Conservation (phyloP, 2,329 filamentous ascomycete species). For the Penicillium aurantiogriseum region DNA sequence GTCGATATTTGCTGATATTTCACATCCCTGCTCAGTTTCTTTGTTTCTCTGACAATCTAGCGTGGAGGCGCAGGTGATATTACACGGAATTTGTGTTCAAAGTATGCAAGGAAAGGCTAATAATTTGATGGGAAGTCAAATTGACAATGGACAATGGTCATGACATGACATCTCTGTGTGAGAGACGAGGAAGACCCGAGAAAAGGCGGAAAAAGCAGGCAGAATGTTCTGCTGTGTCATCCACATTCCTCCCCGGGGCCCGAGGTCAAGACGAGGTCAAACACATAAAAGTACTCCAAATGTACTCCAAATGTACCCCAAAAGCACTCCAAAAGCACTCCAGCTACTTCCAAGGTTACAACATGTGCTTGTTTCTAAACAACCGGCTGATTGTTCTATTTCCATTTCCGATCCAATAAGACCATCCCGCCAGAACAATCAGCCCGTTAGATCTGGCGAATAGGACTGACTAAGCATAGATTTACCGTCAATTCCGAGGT, state of each 20-base stretch:
- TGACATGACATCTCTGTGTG: background rate
- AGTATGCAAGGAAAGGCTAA: background rate
- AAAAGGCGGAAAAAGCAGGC: background rate
- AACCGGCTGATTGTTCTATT: background rate
- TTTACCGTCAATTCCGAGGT: background rate
- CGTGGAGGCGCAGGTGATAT: constrained; percentile 1
- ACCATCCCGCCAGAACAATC: constrained; percentile 3
- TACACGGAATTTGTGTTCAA: background rate
- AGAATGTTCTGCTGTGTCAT: background rate
- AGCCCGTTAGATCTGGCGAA: constrained; percentile 10
- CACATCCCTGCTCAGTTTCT: constrained; percentile 1
- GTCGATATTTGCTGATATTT: constrained; percentile 9
- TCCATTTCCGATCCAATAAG: constrained; percentile 4
- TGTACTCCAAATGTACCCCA: no score
- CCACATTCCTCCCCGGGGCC: background rate
- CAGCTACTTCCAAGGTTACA: no score
- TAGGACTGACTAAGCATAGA: constrained; percentile 4
- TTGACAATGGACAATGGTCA: background rate
- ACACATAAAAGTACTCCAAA: background rate
- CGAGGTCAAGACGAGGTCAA: background rate
- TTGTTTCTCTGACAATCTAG: constrained; percentile 12
- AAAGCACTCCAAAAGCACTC: no score
- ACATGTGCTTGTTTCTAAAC: no score
- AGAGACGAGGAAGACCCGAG: background rate
- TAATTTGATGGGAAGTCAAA: background rate